phyloP scores from a whole-genome alignment of 169 alveolate species.

The Neospora caninum region DNA sequence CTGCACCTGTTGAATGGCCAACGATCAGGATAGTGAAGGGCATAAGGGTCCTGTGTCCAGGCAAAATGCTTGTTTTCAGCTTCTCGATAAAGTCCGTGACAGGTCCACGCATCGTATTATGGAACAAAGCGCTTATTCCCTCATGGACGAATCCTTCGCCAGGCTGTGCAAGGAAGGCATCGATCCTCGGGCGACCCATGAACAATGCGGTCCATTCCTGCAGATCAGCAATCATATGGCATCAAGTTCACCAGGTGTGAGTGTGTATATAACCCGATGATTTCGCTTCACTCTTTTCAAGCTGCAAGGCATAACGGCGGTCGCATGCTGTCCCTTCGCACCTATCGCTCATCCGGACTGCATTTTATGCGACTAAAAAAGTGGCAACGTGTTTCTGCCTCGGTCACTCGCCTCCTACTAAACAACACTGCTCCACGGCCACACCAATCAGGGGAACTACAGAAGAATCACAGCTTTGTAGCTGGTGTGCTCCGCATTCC shows the following conservation, averaged over 20 bases:
- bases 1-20: not conserved
- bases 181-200: not conserved
- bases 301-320: not conserved
- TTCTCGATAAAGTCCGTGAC: not conserved
- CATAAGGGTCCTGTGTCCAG: not conserved
- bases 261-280: not conserved
- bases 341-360: not conserved
- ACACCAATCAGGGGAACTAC: too few relatives aligned
- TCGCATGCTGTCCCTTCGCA: not conserved
- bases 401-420: too few relatives aligned
- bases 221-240: not conserved
- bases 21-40: conserved; percentile 1
- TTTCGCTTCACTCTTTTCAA: not conserved
- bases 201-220: conserved; percentile 2
- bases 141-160: not conserved
- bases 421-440: too few relatives aligned
- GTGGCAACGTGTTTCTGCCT: too few relatives aligned
- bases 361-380: too few relatives aligned
- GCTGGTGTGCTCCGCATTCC: too few relatives aligned
- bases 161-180: not conserved
- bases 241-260: not conserved
- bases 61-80: not conserved
- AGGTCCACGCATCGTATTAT: not conserved
- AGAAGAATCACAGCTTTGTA: too few relatives aligned
- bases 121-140: not conserved